Evolutionary conservation across 306 rosid species (phyloP).

Genomic region (Betula pendula): DNA sequence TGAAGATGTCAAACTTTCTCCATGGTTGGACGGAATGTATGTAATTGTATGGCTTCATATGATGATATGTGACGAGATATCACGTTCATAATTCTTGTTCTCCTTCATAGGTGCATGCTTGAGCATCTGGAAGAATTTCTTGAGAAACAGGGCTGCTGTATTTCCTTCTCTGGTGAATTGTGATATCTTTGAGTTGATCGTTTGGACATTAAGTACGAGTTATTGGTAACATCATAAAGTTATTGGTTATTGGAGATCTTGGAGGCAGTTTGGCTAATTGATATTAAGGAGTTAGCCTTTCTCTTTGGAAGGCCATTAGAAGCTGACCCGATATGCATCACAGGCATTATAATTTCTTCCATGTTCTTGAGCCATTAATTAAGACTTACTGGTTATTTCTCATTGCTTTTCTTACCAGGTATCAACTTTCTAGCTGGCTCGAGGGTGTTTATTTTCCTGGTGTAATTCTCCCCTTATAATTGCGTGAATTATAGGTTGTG

Average conservation of each 20-base stretch:
- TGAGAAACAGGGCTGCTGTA: conserved; percentile 73
- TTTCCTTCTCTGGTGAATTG: conserved; percentile 16
- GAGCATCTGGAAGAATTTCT: conserved; percentile 90
- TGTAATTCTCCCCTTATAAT: conserved; percentile 28
- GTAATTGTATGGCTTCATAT: conserved; percentile 23
- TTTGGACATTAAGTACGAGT: background rate
- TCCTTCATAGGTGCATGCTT: conserved; percentile 78
- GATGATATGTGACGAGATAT: conserved; percentile 9
- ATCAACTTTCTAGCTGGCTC: conserved; percentile 63
- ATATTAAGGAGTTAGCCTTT: too few species aligned
- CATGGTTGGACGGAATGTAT: conserved; percentile 91
- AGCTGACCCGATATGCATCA: too few species aligned
- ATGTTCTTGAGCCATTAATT: conserved; percentile 16
- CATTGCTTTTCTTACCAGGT: conserved; percentile 53
- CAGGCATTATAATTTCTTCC: conserved; percentile 18
- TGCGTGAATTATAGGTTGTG: conserved; percentile 4
- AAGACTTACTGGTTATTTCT: conserved; percentile 10
- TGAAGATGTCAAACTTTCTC: conserved; percentile 85
- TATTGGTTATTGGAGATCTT: conserved; percentile 8
- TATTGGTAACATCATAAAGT: background rate
- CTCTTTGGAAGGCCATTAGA: too few species aligned
- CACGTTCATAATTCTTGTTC: conserved; percentile 27
- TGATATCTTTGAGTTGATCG: conserved; percentile 1
- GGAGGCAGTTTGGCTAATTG: too few species aligned
- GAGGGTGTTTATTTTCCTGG: conserved; percentile 82